A percentile compares a stretch with the other conserved stretches of the same genome.
Evolutionary conservation across 1,139 yeast species (phyloP).

Genomic region (Protomyces macrosporus): DNA sequence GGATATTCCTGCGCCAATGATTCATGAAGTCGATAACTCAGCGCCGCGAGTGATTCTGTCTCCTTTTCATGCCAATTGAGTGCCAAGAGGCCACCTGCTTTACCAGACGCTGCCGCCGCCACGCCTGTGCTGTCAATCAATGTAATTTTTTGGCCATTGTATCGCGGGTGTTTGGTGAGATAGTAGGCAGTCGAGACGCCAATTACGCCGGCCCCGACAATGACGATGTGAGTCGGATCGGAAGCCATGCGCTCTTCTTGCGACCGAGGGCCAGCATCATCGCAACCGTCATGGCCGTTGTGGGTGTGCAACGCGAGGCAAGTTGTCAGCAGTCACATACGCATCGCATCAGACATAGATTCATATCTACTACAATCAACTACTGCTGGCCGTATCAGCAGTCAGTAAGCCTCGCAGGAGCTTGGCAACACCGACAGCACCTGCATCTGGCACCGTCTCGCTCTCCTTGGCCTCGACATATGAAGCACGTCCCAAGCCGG

Average conservation of each 20-base stretch:
- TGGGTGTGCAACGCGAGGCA: no score
- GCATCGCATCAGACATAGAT: no score
- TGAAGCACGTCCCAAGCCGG: conserved; percentile 90
- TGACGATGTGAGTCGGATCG: conserved; percentile 1
- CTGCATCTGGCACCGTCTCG: conserved; percentile 77
- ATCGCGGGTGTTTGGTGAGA: conserved; percentile 73
- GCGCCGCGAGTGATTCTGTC: conserved; percentile 88
- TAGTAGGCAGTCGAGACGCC: conserved; percentile 95
- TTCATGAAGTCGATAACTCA: conserved; percentile 80
- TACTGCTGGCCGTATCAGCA: background rate
- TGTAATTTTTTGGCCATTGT: conserved; percentile 74
- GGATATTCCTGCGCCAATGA: conserved; percentile 68
- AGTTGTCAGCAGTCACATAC: no score
- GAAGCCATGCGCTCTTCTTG: no score
- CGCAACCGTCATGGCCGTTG: no score
- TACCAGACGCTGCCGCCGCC: conserved; percentile 97
- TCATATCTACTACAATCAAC: no score
- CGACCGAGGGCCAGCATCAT: no score
- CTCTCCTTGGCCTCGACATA: conserved; percentile 56
- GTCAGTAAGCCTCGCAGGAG: conserved; percentile 28
- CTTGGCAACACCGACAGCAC: conserved; percentile 52
- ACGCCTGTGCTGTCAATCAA: conserved; percentile 81
- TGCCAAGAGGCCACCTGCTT: conserved; percentile 70
- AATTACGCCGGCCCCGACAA: conserved; percentile 81
- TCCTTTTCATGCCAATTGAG: conserved; percentile 60